Evolutionary conservation across 352 stramenopile species (phyloP), one percentile per base, ranked within the genome.

Genomic region (Sclerospora graminicola): DNA sequence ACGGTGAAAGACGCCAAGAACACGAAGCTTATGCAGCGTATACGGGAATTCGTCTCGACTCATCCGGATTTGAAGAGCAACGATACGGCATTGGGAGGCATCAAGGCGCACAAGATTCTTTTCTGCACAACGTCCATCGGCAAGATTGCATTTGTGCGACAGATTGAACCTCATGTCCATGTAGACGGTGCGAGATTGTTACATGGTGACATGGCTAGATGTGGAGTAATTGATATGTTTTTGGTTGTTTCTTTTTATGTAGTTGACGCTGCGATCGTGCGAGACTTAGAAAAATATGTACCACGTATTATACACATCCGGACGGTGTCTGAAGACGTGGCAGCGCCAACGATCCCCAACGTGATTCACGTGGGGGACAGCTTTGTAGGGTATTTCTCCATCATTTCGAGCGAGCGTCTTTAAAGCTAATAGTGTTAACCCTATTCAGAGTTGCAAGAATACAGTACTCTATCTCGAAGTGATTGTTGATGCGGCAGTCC

Each of bases 61-160:
- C 52, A 60, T 21, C 34, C 60, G 0, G 57, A 59, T 15, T 57
- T 57, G 13, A 61, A 68, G 21, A 60, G 44, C 29, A 54, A 48
- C 24, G 48, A 54, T n/a, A 30, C 34, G 23, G 19, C 31, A 4
- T n/a, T 11, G 15, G 48, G 45, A n/a, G 53, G 57, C 3, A 30
- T 92, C 19, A 63, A 73, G 43, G 24, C 59, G 8, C 78, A 92
- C 63, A 81, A 78, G 37, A 57, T 92, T n/a, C 64, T 92, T 35
- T 92, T 88, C 36, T 89, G 78, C 61, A 80, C 79, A 26, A 87
- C 78, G 8, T 48, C 45, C 18, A 59, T 87, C 39, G 81, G 81
- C 45, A 85, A 89, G 24, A 72, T 89, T 45, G 81, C 81, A 13
- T 87, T 92, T 36, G 78, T 92, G 48, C 78, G 81, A n/a, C 81